Base-by-base conservation (phyloP, 2,329 filamentous ascomycete species). In the Monilinia polystroma region DNA sequence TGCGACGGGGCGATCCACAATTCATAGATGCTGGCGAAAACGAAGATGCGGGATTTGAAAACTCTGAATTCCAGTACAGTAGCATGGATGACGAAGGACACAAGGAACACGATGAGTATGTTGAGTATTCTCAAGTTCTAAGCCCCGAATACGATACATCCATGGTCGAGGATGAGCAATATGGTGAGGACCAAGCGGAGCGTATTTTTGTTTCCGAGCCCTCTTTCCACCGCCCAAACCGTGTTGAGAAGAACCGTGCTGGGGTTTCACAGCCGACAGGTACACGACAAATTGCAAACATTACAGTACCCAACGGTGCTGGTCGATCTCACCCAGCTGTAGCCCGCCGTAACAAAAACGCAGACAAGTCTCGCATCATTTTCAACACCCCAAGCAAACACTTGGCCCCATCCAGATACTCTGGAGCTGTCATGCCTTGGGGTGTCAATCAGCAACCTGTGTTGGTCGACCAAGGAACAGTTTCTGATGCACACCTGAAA, bases 401-500 rank as follows among this genome's bases (percentile, higher is more conserved):
- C 29, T 64, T 71, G 16, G 52, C 38, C 1, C 63, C 63, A 23
- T 73, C 72, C 14, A 64, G 73, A 23, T 74, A 69, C 23, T 69
- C 71, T 41, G 73, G 73, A 38, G 69, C 45, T 26, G 32, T 45
- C 23, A 69, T 69, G 47, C 68, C 66, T 54, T 74, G 72, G 70
- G 68, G 68, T 18, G 26, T 69, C 4, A 72, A 73, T 41, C 68
- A 67, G 52, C 60, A 68, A 5, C 73, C 73, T 12, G 20, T 56
- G 1, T 55, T 70, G 20, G 68, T 72, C 20, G 52, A 56, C 5
- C 68, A 71, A 45, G 58, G 59, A 0, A 58, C 64, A 2, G 67
- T 74, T 10, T 69, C 71, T 3, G 71, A 75, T 53, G 73, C 72
- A 23, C 62, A 68, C 26, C 66, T 74, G 6, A 26, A 68, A n/a